These are phyloP conservation scores for Bathelium albidoporum DNA, from an alignment of 495 filamentous ascomycete species.

Conservation along the genomic window DNA sequence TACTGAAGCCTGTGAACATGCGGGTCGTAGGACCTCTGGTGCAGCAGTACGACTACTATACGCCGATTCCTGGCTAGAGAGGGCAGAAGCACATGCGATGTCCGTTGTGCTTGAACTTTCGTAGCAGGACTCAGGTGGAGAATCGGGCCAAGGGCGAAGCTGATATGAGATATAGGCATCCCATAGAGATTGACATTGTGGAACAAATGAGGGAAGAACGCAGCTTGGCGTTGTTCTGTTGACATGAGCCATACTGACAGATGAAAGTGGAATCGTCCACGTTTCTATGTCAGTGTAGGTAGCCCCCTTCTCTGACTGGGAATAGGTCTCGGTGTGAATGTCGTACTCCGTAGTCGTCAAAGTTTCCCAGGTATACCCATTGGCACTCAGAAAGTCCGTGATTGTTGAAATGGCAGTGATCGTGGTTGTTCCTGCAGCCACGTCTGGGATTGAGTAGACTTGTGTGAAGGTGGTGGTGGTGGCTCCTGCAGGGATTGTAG, in stretches of 20 bases:
- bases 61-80: not conserved
- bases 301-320: not conserved
- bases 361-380: not conserved
- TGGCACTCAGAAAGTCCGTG: not conserved
- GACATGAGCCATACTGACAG: not conserved
- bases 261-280: not conserved
- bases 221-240: not conserved
- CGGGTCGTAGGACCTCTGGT: not conserved
- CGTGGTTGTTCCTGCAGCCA: not conserved
- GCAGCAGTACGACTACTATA: not conserved
- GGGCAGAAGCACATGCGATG: not conserved
- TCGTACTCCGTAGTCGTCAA: not conserved
- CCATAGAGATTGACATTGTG: constrained; percentile 7
- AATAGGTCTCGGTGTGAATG: not conserved
- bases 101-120: not conserved
- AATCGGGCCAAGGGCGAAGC: no score
- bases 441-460: not conserved
- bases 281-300: not conserved
- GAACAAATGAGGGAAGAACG: not conserved
- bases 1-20: not conserved
- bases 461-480: not conserved
- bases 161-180: not conserved
- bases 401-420: not conserved
- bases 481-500: not conserved
- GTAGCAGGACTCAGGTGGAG: not conserved